Evolutionary conservation across 73 alveolate species (phyloP), one percentile per base, ranked within the genome.

Genomic region (Urostyla sp.): DNA sequence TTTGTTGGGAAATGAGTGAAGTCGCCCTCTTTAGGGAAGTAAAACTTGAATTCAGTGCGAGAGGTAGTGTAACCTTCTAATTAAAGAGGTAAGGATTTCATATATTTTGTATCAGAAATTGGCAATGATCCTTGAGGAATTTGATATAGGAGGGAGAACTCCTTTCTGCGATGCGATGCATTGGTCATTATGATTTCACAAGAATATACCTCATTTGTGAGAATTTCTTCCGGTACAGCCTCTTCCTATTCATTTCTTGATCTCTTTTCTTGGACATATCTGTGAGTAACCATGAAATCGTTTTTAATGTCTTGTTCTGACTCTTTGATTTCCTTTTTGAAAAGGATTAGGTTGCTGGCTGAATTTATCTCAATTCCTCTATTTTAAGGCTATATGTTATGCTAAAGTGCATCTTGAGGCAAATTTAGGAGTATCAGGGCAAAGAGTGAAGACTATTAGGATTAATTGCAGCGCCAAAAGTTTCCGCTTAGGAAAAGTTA

Each of bases 51-150:
- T 43, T 46, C 72, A 67, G 91, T 45, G 46, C 87, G 79, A 13
- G 60, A 43, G 16, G 99, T 96, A 34, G 94, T 75, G 88, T 81
- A 96, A 24, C 96, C 86, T 28, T 72, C 67, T 32, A 95, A 81
- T 18, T 23, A 44, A 0, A 84, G 51, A 27, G 84, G 78, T 20
- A 73, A 56, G 7, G 97, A 85, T 78, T 93, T 89, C 51, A 92
- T 80, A 66, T 94, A 95, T 34, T 81, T 79, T 10, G 94, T 56
- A 18, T 88, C 66, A 43, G 60, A 43, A 15, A 96, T 88, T 20
- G 99, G 94, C 21, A 96, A 80, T 15, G 98, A 86, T 24, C 99
- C 99, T 81, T 95, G 87, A 28, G 99, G 99, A 23, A 93, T 84
- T 80, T 95, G 95, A 48, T 81, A 87, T 43, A 96, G 84, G 44